Percentiles rank a stretch among this genome's conserved stretches.
Conservation (phyloP, 768 basidiomycete species). For the Hortiboletus campestris region DNA sequence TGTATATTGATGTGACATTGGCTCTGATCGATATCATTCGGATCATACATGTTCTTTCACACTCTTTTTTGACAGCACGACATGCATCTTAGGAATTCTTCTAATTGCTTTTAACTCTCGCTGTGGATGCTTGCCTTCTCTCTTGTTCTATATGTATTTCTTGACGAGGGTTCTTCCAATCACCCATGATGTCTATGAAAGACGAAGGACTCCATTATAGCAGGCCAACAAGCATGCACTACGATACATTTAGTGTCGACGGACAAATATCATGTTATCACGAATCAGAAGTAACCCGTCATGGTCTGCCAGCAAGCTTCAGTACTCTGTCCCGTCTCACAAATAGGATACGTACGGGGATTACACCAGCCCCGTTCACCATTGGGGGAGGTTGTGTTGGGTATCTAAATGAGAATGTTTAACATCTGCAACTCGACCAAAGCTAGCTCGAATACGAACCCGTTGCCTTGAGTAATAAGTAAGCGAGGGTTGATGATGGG, state of each 20-base stretch:
- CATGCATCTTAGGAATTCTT: conserved; percentile 19
- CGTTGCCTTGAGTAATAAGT: conserved; percentile 75
- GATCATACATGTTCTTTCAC: not conserved
- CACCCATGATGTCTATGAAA: not conserved
- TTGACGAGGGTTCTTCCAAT: conserved; percentile 5
- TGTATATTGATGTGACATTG: conserved; percentile 60
- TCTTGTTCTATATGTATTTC: conserved; percentile 10
- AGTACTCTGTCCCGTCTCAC: not conserved
- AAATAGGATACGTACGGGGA: conserved; percentile 48
- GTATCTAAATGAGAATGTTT: conserved; percentile 41
- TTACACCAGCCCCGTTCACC: conserved; percentile 55
- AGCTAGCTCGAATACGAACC: conserved; percentile 29
- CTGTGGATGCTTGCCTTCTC: not conserved
- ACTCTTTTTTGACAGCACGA: conserved; percentile 3
- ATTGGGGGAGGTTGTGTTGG: conserved; percentile 60
- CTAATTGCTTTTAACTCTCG: conserved; percentile 19
- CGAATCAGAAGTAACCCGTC: conserved; percentile 56
- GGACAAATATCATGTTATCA: not conserved
- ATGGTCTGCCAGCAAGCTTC: conserved; percentile 41
- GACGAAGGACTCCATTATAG: conserved; percentile 25
- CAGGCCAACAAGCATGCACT: conserved; percentile 21
- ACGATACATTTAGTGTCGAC: conserved; percentile 24
- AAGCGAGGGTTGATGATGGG: conserved; percentile 84
- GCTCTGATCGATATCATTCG: not conserved
- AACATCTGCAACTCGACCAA: not conserved